Percentiles rank a stretch among this genome's conserved stretches.
Conservation (phyloP, 2,329 filamentous ascomycete genomes). For the Neofusicoccum laricinum region DNA sequence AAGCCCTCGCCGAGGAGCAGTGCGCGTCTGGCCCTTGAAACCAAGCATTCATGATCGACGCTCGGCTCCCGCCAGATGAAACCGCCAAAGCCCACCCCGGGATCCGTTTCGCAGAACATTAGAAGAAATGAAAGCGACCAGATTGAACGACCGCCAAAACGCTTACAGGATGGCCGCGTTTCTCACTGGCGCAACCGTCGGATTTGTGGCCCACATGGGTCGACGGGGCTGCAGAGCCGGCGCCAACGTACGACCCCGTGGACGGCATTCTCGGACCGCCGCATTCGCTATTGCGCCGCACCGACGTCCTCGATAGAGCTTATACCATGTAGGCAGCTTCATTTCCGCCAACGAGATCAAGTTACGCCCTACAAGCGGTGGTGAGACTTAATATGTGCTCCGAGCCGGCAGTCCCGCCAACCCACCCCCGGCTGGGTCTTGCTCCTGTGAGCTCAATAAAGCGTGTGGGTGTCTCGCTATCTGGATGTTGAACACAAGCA, state of each 20-base stretch:
- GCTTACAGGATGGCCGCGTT: background rate
- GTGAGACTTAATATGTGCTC: too few relatives aligned
- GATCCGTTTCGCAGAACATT: background rate
- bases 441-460: too few relatives aligned
- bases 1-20: background rate
- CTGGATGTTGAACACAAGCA: too few relatives aligned
- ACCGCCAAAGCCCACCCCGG: constrained; percentile 8
- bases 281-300: background rate
- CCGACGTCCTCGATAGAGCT: too few relatives aligned
- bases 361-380: too few relatives aligned
- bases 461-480: too few relatives aligned
- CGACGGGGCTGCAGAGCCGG: background rate
- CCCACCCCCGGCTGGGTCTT: too few relatives aligned
- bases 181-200: background rate
- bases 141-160: background rate
- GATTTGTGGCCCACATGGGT: background rate
- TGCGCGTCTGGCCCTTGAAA: background rate
- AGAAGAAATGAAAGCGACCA: background rate
- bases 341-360: too few relatives aligned
- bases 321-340: too few relatives aligned
- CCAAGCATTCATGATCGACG: constrained; percentile 6
- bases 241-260: background rate
- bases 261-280: background rate
- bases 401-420: too few relatives aligned
- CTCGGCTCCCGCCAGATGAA: constrained; percentile 1